phyloP scores from a whole-genome alignment of 495 filamentous ascomycete genomes.

The Podospora comata region DNA sequence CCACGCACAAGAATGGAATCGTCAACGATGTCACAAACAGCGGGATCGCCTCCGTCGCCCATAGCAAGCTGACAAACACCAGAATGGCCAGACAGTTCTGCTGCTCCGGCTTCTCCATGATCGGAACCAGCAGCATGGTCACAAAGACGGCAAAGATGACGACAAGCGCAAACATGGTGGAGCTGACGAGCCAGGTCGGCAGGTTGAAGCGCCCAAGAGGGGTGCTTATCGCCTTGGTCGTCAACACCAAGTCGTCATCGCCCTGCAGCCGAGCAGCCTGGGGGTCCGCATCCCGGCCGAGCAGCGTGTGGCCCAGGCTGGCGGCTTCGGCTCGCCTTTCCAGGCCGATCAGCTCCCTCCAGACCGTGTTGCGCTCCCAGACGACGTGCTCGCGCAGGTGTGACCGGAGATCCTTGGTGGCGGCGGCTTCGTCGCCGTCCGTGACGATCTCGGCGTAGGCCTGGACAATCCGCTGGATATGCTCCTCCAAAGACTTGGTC shows the following conservation, averaged over 20 bases:
- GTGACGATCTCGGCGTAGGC: conserved; percentile 80
- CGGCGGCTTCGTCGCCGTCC: conserved; percentile 67
- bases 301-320: conserved; percentile 79
- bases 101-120: conserved; percentile 82
- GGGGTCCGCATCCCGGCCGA: conserved; percentile 70
- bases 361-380: conserved; percentile 98
- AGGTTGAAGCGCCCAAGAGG: conserved; percentile 73
- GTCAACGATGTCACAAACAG: conserved; percentile 94
- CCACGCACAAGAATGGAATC: conserved; percentile 89
- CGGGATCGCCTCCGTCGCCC: conserved; percentile 97
- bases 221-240: conserved; percentile 68
- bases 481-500: conserved; percentile 62
- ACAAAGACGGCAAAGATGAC: conserved; percentile 69
- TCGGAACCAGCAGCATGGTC: conserved; percentile 64
- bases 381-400: conserved; percentile 96
- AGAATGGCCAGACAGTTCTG: conserved; percentile 95
- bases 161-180: conserved; percentile 74
- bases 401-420: conserved; percentile 79
- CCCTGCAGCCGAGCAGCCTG: conserved; percentile 73
- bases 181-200: conserved; percentile 79
- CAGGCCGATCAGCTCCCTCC: conserved; percentile 98
- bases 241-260: conserved; percentile 56
- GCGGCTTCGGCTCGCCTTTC: conserved; percentile 95
- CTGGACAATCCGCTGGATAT: conserved; percentile 68
- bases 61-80: conserved; percentile 88